Evolutionary conservation across 2,329 filamentous ascomycete genomes (phyloP).

Genomic region (Proliferodiscus dingleyae): DNA sequence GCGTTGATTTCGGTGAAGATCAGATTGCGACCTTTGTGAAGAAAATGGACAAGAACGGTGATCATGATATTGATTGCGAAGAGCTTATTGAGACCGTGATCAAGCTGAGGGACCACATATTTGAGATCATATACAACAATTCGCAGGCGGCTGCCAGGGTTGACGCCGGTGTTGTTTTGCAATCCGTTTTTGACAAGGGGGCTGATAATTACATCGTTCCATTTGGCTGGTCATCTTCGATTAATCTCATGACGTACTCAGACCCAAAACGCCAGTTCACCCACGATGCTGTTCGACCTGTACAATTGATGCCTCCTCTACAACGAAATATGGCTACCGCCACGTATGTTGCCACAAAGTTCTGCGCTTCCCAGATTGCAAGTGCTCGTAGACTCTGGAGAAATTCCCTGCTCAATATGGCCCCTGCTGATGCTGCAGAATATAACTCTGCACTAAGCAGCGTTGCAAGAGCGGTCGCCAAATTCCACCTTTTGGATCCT

Average conservation of each 20-base stretch:
- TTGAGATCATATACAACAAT: background rate
- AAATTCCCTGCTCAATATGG: background rate
- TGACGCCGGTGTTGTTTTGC: background rate
- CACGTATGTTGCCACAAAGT: background rate
- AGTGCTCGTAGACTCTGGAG: background rate
- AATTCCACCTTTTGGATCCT: background rate
- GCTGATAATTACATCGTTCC: no score
- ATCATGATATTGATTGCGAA: background rate
- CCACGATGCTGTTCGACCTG: background rate
- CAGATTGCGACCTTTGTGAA: background rate
- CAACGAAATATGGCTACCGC: background rate
- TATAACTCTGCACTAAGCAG: background rate
- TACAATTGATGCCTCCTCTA: background rate
- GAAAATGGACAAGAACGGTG: background rate
- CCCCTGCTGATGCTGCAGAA: background rate
- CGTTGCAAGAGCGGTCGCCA: background rate
- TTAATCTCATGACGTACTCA: background rate
- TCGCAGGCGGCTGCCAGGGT: background rate
- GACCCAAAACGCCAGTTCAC: background rate
- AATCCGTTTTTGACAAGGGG: no score
- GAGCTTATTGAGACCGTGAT: background rate
- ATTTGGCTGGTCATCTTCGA: background rate
- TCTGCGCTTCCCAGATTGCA: background rate
- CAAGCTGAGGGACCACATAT: background rate
- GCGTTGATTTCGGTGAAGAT: background rate